Conservation (phyloP, 805 yeast species). For the Kodamaea restingae region DNA sequence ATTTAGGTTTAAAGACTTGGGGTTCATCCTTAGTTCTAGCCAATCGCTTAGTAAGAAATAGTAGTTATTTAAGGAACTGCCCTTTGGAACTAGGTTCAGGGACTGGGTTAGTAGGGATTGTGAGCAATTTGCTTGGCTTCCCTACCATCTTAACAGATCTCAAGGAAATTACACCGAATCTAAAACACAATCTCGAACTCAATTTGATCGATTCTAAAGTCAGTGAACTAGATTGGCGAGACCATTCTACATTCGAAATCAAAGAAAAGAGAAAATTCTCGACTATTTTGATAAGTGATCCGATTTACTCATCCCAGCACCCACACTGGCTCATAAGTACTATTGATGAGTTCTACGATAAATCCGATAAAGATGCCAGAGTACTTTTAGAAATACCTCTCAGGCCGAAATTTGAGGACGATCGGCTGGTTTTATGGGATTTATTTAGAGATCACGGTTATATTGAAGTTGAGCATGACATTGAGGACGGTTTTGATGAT, state of each 20-base stretch:
- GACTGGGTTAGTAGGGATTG: constrained; percentile 86
- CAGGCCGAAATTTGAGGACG: constrained; percentile 60
- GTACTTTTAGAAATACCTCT: constrained; percentile 76
- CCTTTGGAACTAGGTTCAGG: constrained; percentile 89
- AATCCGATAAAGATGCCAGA: constrained; percentile 26
- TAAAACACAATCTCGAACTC: constrained; percentile 52
- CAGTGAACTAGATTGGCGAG: constrained; percentile 73
- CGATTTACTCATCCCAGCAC: constrained; percentile 79
- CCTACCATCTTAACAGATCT: constrained; percentile 66
- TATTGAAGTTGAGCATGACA: constrained; percentile 31
- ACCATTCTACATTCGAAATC: constrained; percentile 42
- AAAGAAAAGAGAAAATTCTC: constrained; percentile 39
- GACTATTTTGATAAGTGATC: constrained; percentile 77
- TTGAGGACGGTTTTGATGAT: constrained; percentile 75
- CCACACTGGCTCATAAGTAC: constrained; percentile 69
- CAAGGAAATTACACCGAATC: constrained; percentile 68
- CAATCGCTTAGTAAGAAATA: constrained; percentile 40
- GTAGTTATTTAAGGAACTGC: constrained; percentile 19
- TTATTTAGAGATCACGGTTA: constrained; percentile 40
- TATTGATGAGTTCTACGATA: constrained; percentile 45
- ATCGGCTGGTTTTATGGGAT: constrained; percentile 58
- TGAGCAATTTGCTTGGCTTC: constrained; percentile 52
- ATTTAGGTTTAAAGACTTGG: constrained; percentile 92
- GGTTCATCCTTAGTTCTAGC: constrained; percentile 81
- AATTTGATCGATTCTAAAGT: constrained; percentile 44